Evolutionary conservation across 1,284 basidiomycete species (phyloP).

Genomic region (Phenoliferia sp.): DNA sequence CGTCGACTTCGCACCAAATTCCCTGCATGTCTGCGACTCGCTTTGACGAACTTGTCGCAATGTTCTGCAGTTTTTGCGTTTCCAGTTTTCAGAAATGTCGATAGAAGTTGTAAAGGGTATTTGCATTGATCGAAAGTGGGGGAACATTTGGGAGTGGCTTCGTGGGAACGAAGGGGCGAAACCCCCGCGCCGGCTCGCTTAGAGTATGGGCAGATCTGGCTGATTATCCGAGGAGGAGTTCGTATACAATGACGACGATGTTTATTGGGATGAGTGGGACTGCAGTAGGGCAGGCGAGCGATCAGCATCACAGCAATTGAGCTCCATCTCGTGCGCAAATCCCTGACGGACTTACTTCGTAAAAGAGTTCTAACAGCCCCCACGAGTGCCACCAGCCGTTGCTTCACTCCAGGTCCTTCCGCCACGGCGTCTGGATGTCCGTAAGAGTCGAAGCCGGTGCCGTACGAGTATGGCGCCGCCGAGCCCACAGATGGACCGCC

Average conservation of each 20-base stretch:
- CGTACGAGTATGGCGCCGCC: conserved; percentile 5
- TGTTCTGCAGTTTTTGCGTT: too few species aligned
- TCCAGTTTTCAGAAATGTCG: too few species aligned
- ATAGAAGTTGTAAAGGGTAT: too few species aligned
- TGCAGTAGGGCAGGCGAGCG: background rate
- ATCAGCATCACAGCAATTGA: background rate
- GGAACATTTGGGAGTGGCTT: too few species aligned
- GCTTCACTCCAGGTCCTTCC: conserved; percentile 15
- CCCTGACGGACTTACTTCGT: conserved; percentile 22
- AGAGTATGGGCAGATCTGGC: too few species aligned
- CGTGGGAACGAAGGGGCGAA: too few species aligned
- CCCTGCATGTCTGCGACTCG: too few species aligned
- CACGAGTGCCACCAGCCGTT: conserved; percentile 24
- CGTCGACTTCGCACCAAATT: too few species aligned
- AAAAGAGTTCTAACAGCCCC: conserved; percentile 29
- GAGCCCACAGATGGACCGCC: background rate
- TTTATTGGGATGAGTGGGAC: conserved; percentile 33
- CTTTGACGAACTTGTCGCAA: too few species aligned
- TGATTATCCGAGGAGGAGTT: conserved; percentile 27
- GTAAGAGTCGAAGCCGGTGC: conserved; percentile 20
- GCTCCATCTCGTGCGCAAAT: background rate
- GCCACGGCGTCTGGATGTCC: background rate
- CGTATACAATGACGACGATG: conserved; percentile 29
- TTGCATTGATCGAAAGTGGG: too few species aligned
- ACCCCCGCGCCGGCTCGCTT: too few species aligned